Evolutionary conservation across 2,329 filamentous ascomycete species (phyloP).

Genomic region (Fusarium sp.): DNA sequence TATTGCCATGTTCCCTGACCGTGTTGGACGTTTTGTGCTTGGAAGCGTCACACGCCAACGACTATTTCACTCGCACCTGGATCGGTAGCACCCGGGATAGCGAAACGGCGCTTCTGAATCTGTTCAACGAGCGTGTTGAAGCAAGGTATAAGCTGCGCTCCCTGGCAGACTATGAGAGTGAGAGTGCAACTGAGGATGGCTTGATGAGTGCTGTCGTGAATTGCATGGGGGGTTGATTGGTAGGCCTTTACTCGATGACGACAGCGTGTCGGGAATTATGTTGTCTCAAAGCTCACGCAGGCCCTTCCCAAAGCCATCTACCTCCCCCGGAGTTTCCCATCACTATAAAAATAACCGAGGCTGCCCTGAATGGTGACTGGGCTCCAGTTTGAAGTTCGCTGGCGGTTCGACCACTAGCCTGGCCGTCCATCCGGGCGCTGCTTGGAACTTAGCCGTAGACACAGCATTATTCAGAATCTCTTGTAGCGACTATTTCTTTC

Average conservation of each 20-base stretch:
- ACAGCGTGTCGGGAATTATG: not conserved
- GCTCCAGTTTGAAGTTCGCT: not conserved
- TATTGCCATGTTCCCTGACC: not conserved
- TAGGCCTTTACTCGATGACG: not conserved
- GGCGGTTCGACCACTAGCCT: not conserved
- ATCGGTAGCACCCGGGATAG: not conserved
- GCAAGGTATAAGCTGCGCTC: too few species aligned
- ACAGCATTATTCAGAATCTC: not conserved
- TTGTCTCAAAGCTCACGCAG: not conserved
- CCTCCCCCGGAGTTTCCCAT: not conserved
- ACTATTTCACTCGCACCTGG: not conserved
- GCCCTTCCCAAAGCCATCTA: not conserved
- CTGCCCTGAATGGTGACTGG: not conserved
- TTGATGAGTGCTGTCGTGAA: not conserved
- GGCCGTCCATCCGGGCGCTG: not conserved
- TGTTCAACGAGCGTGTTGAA: not conserved
- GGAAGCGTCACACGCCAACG: not conserved
- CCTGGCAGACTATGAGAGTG: not conserved
- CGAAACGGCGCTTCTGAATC: not conserved
- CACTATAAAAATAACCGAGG: not conserved
- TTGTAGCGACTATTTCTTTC: not conserved
- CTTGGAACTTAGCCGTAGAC: not conserved
- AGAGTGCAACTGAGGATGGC: not conserved
- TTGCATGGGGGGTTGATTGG: not conserved
- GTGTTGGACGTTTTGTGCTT: not conserved